Conservation (phyloP, 2,329 filamentous ascomycete genomes). For the Macrophomina tecta region DNA sequence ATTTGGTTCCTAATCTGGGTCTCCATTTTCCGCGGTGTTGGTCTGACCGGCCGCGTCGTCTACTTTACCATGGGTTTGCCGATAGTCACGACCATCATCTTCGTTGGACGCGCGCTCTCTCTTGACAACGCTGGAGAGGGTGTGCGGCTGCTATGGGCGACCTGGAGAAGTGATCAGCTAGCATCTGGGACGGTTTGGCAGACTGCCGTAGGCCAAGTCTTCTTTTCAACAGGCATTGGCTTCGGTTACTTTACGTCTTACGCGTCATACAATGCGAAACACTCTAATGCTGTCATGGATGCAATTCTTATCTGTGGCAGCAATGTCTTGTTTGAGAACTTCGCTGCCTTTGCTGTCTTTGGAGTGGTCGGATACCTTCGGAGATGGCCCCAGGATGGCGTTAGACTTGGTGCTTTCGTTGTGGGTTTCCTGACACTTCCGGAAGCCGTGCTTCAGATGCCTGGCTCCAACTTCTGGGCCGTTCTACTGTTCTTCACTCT, state of each 20-base stretch:
- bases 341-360: constrained; percentile 58
- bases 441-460: constrained; percentile 63
- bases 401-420: constrained; percentile 60
- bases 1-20: constrained; percentile 67
- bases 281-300: constrained; percentile 66
- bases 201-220: constrained; percentile 65
- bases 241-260: constrained; percentile 66
- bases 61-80: constrained; percentile 69
- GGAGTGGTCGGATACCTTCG: constrained; percentile 61
- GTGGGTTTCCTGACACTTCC: constrained; percentile 66
- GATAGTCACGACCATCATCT: constrained; percentile 62
- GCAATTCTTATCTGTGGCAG: constrained; percentile 61
- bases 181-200: constrained; percentile 62
- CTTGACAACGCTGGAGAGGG: constrained; percentile 61
- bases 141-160: constrained; percentile 56
- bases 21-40: constrained; percentile 65
- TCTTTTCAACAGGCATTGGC: constrained; percentile 65
- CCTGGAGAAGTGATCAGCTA: constrained; percentile 58
- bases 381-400: constrained; percentile 51
- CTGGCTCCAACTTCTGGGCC: constrained; percentile 64
- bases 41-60: constrained; percentile 63
- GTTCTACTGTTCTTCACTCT: constrained; percentile 65
- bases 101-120: constrained; percentile 61
- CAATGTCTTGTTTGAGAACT: constrained; percentile 64
- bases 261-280: constrained; percentile 62